These are phyloP conservation scores for Aschersonia sp. DNA, from an alignment of 2,329 filamentous ascomycete species.

Conservation along the genomic window DNA sequence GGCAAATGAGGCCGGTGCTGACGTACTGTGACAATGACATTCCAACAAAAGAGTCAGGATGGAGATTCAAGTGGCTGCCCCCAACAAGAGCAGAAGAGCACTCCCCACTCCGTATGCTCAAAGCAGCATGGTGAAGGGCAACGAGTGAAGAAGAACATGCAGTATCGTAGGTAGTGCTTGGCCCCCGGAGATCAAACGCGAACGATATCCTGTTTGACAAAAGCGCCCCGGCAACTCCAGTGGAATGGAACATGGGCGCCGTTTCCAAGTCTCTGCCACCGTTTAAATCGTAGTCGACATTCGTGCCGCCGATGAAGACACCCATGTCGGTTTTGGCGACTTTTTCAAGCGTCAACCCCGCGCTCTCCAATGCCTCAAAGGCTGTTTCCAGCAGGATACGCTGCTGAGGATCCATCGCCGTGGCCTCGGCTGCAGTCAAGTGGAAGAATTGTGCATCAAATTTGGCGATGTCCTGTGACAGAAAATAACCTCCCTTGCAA, in stretches of 20 bases:
- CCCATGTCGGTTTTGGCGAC: too few relatives aligned
- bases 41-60: neutral
- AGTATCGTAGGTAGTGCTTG: conserved; percentile 18
- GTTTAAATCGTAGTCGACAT: too few relatives aligned
- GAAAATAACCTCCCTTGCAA: neutral
- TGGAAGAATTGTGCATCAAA: neutral
- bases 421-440: neutral
- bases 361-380: neutral
- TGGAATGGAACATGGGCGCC: too few relatives aligned
- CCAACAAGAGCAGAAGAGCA: conserved; percentile 2
- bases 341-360: too few relatives aligned
- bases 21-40: too few relatives aligned
- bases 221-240: neutral
- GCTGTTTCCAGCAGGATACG: neutral
- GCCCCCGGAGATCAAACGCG: conserved; percentile 7
- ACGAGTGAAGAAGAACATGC: conserved; percentile 21
- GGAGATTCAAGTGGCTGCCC: conserved; percentile 5
- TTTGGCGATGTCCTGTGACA: neutral
- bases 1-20: too few relatives aligned
- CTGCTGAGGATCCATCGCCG: neutral
- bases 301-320: too few relatives aligned
- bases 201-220: conserved; percentile 6
- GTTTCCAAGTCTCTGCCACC: too few relatives aligned
- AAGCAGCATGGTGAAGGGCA: conserved; percentile 14
- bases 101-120: conserved; percentile 3